phyloP scores from a whole-genome alignment of 805 yeast genomes.

The Lipomyces orientalis region DNA sequence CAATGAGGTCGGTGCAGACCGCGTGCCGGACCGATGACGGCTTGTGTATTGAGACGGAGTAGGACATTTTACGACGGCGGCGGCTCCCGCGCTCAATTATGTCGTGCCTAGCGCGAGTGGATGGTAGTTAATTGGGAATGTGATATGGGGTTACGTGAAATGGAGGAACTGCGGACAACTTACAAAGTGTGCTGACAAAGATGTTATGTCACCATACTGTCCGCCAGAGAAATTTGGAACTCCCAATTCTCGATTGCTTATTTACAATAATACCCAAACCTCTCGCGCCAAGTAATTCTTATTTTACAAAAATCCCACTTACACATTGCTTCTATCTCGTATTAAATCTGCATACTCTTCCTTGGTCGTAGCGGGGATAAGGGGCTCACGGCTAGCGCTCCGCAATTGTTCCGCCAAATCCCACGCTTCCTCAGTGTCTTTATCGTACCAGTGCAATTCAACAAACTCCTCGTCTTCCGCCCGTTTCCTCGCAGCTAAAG shows the following conservation, averaged over 20 bases:
- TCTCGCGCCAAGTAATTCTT: too few species aligned
- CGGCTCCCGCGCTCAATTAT: not conserved
- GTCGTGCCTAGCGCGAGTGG: not conserved
- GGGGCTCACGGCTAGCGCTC: constrained; percentile 28
- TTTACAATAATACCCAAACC: not conserved
- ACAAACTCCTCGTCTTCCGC: constrained; percentile 65
- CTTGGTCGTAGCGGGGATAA: constrained; percentile 34
- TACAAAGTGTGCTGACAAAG: too few species aligned
- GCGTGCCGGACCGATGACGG: constrained; percentile 37
- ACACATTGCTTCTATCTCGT: constrained; percentile 6
- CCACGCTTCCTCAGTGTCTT: constrained; percentile 46
- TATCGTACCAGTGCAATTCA: constrained; percentile 54
- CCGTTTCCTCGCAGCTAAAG: constrained; percentile 64
- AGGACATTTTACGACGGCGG: constrained; percentile 29
- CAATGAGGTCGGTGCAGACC: constrained; percentile 31
- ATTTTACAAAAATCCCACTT: not conserved
- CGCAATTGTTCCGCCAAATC: constrained; percentile 41
- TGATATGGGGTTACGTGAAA: not conserved
- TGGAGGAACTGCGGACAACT: too few species aligned
- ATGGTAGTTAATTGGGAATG: not conserved
- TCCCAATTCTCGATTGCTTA: not conserved
- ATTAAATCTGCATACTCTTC: constrained; percentile 38
- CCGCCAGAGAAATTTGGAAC: too few species aligned
- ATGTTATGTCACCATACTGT: too few species aligned
- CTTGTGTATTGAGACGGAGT: constrained; percentile 34